Conservation (phyloP, 2,329 filamentous ascomycete genomes). For the Tolypocladium capitatum region DNA sequence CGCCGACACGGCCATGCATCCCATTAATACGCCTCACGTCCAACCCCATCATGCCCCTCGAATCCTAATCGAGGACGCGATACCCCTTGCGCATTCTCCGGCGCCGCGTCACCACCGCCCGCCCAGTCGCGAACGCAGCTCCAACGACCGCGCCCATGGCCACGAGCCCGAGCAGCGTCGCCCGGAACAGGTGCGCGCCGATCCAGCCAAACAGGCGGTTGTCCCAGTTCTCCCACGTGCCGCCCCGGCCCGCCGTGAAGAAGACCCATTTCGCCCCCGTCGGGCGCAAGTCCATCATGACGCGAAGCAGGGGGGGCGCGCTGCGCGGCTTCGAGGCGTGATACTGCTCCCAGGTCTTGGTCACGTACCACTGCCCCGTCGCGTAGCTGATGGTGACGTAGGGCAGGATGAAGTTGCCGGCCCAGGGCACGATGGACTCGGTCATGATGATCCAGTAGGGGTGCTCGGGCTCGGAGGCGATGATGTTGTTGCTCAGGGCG, state of each 20-base stretch:
- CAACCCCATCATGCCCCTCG: neutral
- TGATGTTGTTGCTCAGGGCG: conserved; percentile 3
- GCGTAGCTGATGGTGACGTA: conserved; percentile 2
- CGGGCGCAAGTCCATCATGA: conserved; percentile 5
- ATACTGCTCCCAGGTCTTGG: conserved; percentile 3
- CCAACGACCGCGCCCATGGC: neutral
- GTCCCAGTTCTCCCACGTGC: conserved; percentile 4
- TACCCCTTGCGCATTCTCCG: neutral
- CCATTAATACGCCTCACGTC: neutral
- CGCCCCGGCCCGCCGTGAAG: conserved; percentile 2
- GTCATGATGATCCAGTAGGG: conserved; percentile 4
- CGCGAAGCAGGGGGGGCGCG: conserved; percentile 1
- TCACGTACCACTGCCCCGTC: conserved; percentile 4
- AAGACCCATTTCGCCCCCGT: conserved; percentile 3
- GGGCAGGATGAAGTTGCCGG: conserved; percentile 1
- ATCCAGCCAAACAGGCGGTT: conserved; percentile 2
- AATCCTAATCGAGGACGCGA: neutral
- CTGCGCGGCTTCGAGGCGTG: neutral
- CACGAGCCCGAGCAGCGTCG: neutral
- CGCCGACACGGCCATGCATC: neutral
- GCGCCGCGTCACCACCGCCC: neutral
- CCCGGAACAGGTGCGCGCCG: neutral
- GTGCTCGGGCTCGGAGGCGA: conserved; percentile 4
- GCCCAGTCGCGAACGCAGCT: neutral
- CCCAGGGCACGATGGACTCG: conserved; percentile 1